A percentile compares a stretch with the other conserved stretches of the same genome.
These are phyloP conservation scores for Aspergillus sp. DNA, from an alignment of 2,329 filamentous ascomycete species.

Conservation along the genomic window DNA sequence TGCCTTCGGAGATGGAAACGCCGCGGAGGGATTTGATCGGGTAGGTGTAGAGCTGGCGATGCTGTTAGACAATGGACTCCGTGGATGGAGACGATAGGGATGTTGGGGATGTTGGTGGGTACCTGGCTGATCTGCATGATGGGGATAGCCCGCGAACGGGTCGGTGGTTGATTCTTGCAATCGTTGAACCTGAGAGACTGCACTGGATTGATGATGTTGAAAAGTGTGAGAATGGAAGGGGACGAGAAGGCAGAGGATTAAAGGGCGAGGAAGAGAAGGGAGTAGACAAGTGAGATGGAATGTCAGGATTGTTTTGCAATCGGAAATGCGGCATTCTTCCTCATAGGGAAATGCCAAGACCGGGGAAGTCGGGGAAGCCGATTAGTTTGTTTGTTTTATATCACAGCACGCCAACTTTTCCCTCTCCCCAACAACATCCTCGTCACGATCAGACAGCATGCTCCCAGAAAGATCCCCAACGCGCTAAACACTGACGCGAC, in stretches of 20 bases:
- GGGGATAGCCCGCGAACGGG: too few relatives aligned
- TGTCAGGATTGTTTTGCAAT: too few relatives aligned
- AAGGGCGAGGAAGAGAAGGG: too few relatives aligned
- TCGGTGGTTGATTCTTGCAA: too few relatives aligned
- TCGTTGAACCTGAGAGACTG: too few relatives aligned
- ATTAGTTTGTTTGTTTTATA: background rate
- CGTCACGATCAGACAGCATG: background rate
- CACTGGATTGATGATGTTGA: too few relatives aligned
- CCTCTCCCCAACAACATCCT: background rate
- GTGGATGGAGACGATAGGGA: background rate
- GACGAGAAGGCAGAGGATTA: too few relatives aligned
- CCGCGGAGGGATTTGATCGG: conserved; percentile 71
- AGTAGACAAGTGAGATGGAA: too few relatives aligned
- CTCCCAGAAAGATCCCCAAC: background rate
- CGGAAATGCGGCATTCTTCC: too few relatives aligned
- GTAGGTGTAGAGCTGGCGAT: conserved; percentile 63
- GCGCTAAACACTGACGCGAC: background rate
- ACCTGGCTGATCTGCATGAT: conserved; percentile 41
- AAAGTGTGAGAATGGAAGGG: too few relatives aligned
- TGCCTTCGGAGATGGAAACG: conserved; percentile 52
- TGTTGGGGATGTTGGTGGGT: background rate
- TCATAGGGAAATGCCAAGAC: too few relatives aligned
- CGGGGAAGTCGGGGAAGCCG: too few relatives aligned
- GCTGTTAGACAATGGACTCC: background rate
- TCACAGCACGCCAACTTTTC: background rate